phyloP scores from a whole-genome alignment of 2,329 filamentous ascomycete genomes.

The Epichloe sylvatica region DNA sequence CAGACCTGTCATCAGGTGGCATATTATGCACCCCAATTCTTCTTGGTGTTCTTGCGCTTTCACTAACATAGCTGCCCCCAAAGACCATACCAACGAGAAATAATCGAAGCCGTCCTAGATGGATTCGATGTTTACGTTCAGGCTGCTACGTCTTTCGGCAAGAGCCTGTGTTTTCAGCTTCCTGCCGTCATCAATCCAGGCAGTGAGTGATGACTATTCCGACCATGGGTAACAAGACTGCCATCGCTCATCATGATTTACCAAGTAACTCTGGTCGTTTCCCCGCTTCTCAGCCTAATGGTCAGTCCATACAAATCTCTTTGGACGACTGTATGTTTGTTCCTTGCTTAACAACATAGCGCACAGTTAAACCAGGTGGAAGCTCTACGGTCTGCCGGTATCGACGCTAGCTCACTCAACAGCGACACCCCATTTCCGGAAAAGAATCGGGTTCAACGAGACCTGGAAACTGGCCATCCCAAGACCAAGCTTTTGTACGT shows the following conservation, averaged over 20 bases:
- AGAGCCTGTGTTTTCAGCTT: constrained; percentile 85
- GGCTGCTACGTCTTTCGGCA: constrained; percentile 81
- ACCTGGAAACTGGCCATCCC: constrained; percentile 80
- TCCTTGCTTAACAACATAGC: neutral
- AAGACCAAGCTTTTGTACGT: constrained; percentile 76
- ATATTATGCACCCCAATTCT: neutral
- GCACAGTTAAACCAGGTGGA: constrained; percentile 78
- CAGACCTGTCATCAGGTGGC: neutral
- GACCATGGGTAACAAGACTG: neutral
- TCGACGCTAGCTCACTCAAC: constrained; percentile 76
- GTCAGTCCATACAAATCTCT: constrained; percentile 25
- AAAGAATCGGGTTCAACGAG: constrained; percentile 56
- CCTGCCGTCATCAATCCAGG: constrained; percentile 79
- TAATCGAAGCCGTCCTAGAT: constrained; percentile 67
- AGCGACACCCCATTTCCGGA: constrained; percentile 58
- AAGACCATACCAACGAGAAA: constrained; percentile 79
- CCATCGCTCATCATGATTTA: constrained; percentile 4
- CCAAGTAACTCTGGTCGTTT: constrained; percentile 76
- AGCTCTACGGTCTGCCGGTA: constrained; percentile 56
- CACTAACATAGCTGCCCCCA: neutral
- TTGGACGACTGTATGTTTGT: neutral
- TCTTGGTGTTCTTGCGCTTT: neutral
- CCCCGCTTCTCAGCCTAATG: constrained; percentile 81
- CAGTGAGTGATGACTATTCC: constrained; percentile 39
- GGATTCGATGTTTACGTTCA: constrained; percentile 88